Evolutionary conservation across 805 yeast species (phyloP), one percentile per base, ranked within the genome.

Genomic region (Saccharomyces jurei): DNA sequence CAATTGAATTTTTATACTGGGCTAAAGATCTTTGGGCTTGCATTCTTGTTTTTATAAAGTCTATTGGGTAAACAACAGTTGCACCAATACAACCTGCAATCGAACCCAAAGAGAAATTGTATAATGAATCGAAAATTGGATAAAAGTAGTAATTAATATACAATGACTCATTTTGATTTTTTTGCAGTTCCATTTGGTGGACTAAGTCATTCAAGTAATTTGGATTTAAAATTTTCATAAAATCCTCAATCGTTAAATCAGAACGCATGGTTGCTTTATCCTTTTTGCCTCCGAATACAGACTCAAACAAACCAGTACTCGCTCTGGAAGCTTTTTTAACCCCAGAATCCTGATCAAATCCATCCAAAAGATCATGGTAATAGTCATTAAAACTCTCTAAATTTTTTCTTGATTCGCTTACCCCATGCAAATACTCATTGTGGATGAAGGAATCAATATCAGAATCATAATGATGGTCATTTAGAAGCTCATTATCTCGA

Each of bases 1-100:
- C 97, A 26, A 84, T 57, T 8, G 96, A 90, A 64, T 87, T 89
- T 58, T 80, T 81, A 72, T 92, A 92, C 50, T 83, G 74, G 1
- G 84, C 73, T 50, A 81, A 77, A 56, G 82, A 81, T 60, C 89
- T 81, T 74, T 92, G 98, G 57, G 96, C 96, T 74, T 92, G 99
- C 96, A 92, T 89, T 71, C 98, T 82, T 4, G 99, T 92, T 74
- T 92, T 92, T 60, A 92, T 90, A 69, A 94, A 77, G 73, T 92
- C 99, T 61, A 94, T 94, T 31, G 99, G 99, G 70, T 92, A 92
- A 48, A 92, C 99, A 14, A 87, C 88, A 5, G 97, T 89, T n/a
- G 99, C 97, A 58, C 99, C 99, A 71, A 92, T 83, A 63, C 97
- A 94, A 56, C 99, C 99, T 31, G 99, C 98, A 51, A 91, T 79